Evolutionary conservation across 805 yeast genomes (phyloP), one percentile per base, ranked within the genome.

Genomic region (Lachancea waltii): DNA sequence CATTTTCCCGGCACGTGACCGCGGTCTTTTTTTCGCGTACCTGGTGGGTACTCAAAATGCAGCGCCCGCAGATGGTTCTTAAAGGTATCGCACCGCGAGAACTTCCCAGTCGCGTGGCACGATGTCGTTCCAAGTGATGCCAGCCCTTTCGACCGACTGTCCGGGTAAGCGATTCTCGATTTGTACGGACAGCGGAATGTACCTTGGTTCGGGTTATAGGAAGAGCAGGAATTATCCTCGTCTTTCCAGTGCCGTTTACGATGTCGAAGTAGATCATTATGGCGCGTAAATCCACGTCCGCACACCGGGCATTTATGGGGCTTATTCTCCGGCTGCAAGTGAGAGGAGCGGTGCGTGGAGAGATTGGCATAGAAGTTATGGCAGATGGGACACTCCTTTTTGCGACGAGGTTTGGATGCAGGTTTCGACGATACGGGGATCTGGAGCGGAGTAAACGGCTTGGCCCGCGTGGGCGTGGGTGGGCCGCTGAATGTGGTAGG

Each of bases 11-110:
- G 59, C 29, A 79, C 84, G 36, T 74, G 71, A 15, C 63, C 59
- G 45, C 97, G 72, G 50, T 85, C 82, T 44, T 75, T 78, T 61
- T 86, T 85, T 54, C 79, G 76, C 3, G 95, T 86, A 5, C 95
- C 95, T 27, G 73, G 72, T 4, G 96, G 96, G 60, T 87, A 87
- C 47, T 76, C 81, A 58, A 87, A 87, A 56, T 87, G 97, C 44
- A 87, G 71, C 2, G 95, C 94, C 58, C 84, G 85, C 44, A 87
- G 67, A 62, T 87, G 97, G 62, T 87, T 87, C 55, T 87, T 87
- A 64, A 77, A 87, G 4, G 97, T 87, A 56, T 87, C 97, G 57
- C 95, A 83, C 35, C 97, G 70, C 9, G 87, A 78, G 52, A 87
- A 87, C 21, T 83, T 79, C 4, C 97, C 97, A 6, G 85, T 76